Evolutionary conservation across 495 filamentous ascomycete genomes (phyloP).

Genomic region (Penicillium cosmopolitanum): DNA sequence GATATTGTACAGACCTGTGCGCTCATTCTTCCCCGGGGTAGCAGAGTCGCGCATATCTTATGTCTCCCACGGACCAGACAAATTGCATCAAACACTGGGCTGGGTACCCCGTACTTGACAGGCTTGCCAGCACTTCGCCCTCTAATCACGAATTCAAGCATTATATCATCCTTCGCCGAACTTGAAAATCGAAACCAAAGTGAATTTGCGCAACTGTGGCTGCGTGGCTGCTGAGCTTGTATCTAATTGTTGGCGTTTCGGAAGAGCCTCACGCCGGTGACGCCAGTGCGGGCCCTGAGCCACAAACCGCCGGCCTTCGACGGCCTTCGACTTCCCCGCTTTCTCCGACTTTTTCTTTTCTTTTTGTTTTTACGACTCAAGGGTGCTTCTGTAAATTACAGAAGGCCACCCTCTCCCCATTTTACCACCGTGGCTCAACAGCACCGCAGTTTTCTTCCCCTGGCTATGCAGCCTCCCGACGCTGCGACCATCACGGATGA

Average conservation of each 20-base stretch:
- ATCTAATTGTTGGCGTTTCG: background rate
- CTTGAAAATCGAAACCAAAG: too few species aligned
- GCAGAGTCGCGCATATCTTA: background rate
- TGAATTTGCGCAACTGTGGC: background rate
- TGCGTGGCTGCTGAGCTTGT: background rate
- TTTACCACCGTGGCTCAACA: background rate
- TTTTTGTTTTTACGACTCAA: background rate
- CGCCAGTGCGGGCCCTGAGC: conserved; percentile 4
- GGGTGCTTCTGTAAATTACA: background rate
- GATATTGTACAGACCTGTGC: background rate
- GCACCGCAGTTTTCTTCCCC: conserved; percentile 2
- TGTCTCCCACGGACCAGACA: background rate
- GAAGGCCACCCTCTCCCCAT: background rate
- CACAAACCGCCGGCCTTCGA: background rate
- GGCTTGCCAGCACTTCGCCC: background rate
- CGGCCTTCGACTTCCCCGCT: conserved; percentile 4
- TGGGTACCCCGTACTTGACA: background rate
- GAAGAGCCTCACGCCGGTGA: conserved; percentile 4
- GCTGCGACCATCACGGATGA: conserved; percentile 19
- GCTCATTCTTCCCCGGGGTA: too few species aligned
- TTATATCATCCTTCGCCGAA: background rate
- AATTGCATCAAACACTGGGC: background rate
- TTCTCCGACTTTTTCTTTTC: background rate
- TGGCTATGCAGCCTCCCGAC: conserved; percentile 17
- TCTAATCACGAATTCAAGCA: background rate